phyloP scores from a whole-genome alignment of 345 rosid species.

The Arabis alpina region DNA sequence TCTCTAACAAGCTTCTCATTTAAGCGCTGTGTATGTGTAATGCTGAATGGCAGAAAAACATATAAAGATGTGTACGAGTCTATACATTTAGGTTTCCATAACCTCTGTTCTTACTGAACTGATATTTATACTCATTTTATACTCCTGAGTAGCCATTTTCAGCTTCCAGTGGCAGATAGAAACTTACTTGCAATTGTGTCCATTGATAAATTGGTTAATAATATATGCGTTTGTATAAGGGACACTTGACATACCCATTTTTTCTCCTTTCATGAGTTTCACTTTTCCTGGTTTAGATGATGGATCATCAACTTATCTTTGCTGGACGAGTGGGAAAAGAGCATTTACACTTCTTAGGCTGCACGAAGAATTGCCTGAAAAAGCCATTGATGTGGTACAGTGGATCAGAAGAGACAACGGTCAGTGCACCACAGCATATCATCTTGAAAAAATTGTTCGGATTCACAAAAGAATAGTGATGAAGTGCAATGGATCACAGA shows the following conservation, averaged over 20 bases:
- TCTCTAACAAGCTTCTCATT: conserved; percentile 1
- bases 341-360: conserved; percentile 75
- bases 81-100: conserved; percentile 5
- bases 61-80: conserved; percentile 19
- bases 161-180: no score
- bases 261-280: conserved; percentile 24
- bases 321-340: conserved; percentile 78
- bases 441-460: conserved; percentile 61
- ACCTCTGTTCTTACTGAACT: conserved; percentile 6
- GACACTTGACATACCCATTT: not conserved
- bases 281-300: conserved; percentile 58
- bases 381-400: conserved; percentile 47
- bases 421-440: conserved; percentile 46
- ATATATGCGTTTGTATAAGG: not conserved
- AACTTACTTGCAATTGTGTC: no score
- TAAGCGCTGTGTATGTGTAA: conserved; percentile 1
- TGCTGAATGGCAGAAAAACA: conserved; percentile 12
- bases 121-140: not conserved
- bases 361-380: conserved; percentile 53
- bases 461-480: conserved; percentile 59
- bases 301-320: conserved; percentile 75
- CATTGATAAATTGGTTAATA: no score
- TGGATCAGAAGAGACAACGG: conserved; percentile 45
- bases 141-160: not conserved
- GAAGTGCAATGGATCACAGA: conserved; percentile 54